phyloP scores from a whole-genome alignment of 2,329 filamentous ascomycete genomes.

The Chaetomium strumarium region DNA sequence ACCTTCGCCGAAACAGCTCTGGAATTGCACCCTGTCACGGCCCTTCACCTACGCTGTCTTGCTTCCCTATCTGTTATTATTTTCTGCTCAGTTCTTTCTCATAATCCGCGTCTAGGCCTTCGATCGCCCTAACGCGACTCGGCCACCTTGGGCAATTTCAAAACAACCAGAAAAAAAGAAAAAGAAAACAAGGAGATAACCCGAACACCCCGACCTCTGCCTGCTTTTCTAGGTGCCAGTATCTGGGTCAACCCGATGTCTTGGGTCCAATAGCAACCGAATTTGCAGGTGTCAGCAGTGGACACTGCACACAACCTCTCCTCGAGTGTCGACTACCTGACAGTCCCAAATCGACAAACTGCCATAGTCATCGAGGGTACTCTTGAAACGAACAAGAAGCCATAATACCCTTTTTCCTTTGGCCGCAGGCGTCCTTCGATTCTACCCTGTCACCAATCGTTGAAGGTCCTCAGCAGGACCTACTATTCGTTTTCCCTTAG shows the following conservation, averaged over 20 bases:
- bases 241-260: slow-evolving; percentile 21
- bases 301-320: slow-evolving; percentile 18
- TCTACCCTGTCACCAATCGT: slow-evolving; percentile 29
- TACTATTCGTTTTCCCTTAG: background rate
- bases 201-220: slow-evolving; percentile 5
- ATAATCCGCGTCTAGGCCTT: slow-evolving; percentile 4
- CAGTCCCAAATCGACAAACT: slow-evolving; percentile 24
- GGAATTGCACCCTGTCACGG: slow-evolving; percentile 18
- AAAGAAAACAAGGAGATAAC: background rate
- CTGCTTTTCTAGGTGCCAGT: slow-evolving; percentile 2
- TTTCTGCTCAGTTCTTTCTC: slow-evolving; percentile 7
- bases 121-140: slow-evolving; percentile 13
- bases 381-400: slow-evolving; percentile 35
- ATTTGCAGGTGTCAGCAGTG: slow-evolving; percentile 22
- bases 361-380: slow-evolving; percentile 45
- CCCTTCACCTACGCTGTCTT: slow-evolving; percentile 11
- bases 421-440: slow-evolving; percentile 55
- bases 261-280: slow-evolving; percentile 19
- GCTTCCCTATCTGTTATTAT: slow-evolving; percentile 5
- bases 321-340: background rate
- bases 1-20: slow-evolving; percentile 7
- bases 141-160: slow-evolving; percentile 7
- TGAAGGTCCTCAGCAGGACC: slow-evolving; percentile 14
- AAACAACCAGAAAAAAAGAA: background rate
- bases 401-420: slow-evolving; percentile 31